Evolutionary conservation across 257 asterid genomes (phyloP), one percentile per base, ranked within the genome.

Genomic region (Vinca minor): DNA sequence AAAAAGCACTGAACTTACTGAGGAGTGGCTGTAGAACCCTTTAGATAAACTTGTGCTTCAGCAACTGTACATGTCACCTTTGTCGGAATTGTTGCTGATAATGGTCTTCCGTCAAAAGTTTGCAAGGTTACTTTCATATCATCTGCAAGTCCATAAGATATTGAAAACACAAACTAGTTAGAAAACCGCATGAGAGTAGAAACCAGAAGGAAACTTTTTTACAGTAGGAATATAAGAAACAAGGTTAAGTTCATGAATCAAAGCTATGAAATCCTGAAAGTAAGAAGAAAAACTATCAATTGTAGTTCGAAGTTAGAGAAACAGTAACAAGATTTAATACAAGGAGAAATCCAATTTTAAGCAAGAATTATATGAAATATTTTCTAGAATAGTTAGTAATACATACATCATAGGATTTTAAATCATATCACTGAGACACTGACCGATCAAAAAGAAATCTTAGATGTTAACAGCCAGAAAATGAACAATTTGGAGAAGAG

Each of bases 1-100:
- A 46, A 53, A 45, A 48, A n/a, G 39, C 21, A 48, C 41, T 8
- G 49, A 65, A 84, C 98, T 73, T 82, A 91, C 96, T 81, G 85
- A 48, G 96, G 95, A 26, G 89, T 76, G 63, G 87, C 79, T 59
- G 92, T 83, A 65, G 93, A 80, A 59, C 95, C 94, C 79, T 84
- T 86, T 28, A 72, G 66, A 62, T 83, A 79, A 69, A 79, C 79
- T 71, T 78, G 85, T 64, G 96, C 89, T 78, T 85, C 95, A 7
- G 80, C 82, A 79, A 92, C 93, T 25, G 89, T 87, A 69, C 95
- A 92, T 13, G 88, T 85, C 66, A 81, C 96, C 71, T 79, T 79
- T 55, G 62, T 62, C 41, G 98, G 98, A 73, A 92, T 77, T 39
- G 94, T 76, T 67, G 87, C 98, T 63, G 96, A 85, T 83, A 85